Evolutionary conservation across 768 basidiomycete species (phyloP).

Genomic region (Lactifluus hygrophoroides): DNA sequence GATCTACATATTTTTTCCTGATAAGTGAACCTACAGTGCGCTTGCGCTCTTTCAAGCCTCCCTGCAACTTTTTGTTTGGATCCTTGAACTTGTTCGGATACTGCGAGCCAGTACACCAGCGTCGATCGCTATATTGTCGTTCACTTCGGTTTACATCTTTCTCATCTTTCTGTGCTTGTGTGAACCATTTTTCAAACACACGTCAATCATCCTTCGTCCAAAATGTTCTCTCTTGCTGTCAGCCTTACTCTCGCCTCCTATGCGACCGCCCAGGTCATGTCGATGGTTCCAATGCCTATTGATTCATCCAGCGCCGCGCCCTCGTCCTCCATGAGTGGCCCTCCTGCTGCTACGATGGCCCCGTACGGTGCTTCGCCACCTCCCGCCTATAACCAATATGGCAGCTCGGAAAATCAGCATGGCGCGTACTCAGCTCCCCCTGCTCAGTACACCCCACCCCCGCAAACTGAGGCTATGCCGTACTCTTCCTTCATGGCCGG

Average conservation of each 20-base stretch:
- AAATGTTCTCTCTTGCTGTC: slow-evolving; percentile 56
- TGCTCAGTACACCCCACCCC: slow-evolving; percentile 27
- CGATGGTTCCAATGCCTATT: slow-evolving; percentile 26
- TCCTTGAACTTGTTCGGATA: slow-evolving; percentile 33
- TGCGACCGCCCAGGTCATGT: slow-evolving; percentile 46
- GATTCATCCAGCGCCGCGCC: slow-evolving; percentile 26
- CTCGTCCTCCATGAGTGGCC: slow-evolving; percentile 29
- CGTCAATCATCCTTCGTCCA: slow-evolving; percentile 34
- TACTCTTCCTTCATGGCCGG: slow-evolving; percentile 53
- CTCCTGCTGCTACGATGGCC: slow-evolving; percentile 18
- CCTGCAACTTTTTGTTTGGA: too few species aligned
- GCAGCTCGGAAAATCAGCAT: slow-evolving; percentile 8
- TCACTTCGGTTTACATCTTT: slow-evolving; percentile 33
- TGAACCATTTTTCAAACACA: slow-evolving; percentile 29
- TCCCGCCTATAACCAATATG: slow-evolving; percentile 5
- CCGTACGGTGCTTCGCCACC: neutral
- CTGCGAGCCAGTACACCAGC: slow-evolving; percentile 69
- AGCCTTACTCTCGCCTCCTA: slow-evolving; percentile 50
- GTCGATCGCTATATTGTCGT: slow-evolving; percentile 55
- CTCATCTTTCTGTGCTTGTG: slow-evolving; percentile 26
- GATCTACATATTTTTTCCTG: neutral
- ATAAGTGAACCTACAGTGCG: slow-evolving; percentile 27
- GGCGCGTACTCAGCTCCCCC: slow-evolving; percentile 20
- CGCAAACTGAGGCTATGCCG: slow-evolving; percentile 17
- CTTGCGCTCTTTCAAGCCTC: slow-evolving; percentile 36